Base-by-base conservation (phyloP, 352 stramenopile species). In the Aphanomyces euteiches region DNA sequence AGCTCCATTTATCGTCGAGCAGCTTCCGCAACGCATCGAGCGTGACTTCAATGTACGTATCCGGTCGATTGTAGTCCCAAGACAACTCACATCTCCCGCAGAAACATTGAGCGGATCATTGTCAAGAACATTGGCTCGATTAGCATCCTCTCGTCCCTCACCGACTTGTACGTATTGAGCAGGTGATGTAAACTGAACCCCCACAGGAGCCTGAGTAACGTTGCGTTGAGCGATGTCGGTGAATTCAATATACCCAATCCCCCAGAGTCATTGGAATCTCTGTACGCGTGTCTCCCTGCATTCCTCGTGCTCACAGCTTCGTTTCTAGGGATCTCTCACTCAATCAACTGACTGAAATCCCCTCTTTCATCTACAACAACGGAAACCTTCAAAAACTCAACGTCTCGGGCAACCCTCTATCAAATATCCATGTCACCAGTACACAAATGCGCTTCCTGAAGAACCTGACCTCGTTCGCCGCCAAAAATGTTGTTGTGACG, bases 111-210 rank as follows among this genome's bases (percentile, higher is more conserved):
- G 4, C 63, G 45, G 10, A n/a, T 69, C 10, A 41, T 69, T 21
- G 63, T 69, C 5, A 10, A 41, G 41, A 69, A 69, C n/a, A 34
- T 69, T 13, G 37, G 36, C 19, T 47, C 63, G 19, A n/a, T 69
- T 5, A 69, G 12, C 6, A 45, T 69, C 50, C 40, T 61, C 19
- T 37, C 63, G 41, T 59, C 56, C 1, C n/a, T 69, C 63, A 69
- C 38, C 17, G n/a, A 34, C 43, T 28, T 69, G 63, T 69, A 69
- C 50, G 39, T 21, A 10, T 19, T 50, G 12, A 34, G 5, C 47
- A 13, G 17, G 8, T 60, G 0, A 1, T 39, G 13, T 37, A 13
- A 6, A 34, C 41, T 63, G 19, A 17, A 63, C 41, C 28, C 5
- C 36, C 40, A 8, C 13, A 60, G 47, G 12, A 61, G 36, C 13